Evolutionary conservation across 2,329 filamentous ascomycete species (phyloP), one percentile per base, ranked within the genome.

Genomic region (Didymella sp.): DNA sequence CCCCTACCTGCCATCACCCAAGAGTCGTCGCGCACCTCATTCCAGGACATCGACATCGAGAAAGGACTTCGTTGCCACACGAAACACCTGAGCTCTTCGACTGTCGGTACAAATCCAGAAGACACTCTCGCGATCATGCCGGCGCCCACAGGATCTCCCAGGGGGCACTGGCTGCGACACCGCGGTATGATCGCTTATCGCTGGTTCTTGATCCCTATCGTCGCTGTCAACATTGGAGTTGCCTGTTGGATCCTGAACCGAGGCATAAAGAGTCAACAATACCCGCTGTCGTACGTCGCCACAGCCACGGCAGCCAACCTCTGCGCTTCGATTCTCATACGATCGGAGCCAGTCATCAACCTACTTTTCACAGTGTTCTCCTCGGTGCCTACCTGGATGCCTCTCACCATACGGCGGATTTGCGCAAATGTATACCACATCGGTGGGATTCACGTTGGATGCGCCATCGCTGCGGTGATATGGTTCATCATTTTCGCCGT

Each of bases 401-500:
- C 75, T 33, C 67, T 77, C 3, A 31, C 59, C 0, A 62, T 76
- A 15, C 71, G 75, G 5, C 61, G 71, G 13, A 62, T 71, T 11
- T 71, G 70, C 35, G 73, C 72, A 12, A 69, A 72, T 12, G 64
- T 76, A 4, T 76, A 74, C 48, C 71, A 75, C 38, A 73, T 74
- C 28, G 75, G 75, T 6, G 75, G 75, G 2, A 69, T 77, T 19
- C 75, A 77, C 44, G 73, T 70, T 31, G 73, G 73, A 8, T 73
- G 71, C 31, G 74, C 72, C 2, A 66, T 75, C 21, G 72, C 72
- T 6, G 69, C 73, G 5, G 67, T 68, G 2, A 59, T 68, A 27
- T 83, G 81, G 81, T 81, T 80, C 64, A 68, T 78, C 17, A 70
- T 79, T 41, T 78, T 82, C 56, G 72, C 75, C 4, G 64, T 76